These are phyloP conservation scores for Dendrocalamus sinicus DNA, from an alignment of 176 grass and related monocot species.

Conservation along the genomic window DNA sequence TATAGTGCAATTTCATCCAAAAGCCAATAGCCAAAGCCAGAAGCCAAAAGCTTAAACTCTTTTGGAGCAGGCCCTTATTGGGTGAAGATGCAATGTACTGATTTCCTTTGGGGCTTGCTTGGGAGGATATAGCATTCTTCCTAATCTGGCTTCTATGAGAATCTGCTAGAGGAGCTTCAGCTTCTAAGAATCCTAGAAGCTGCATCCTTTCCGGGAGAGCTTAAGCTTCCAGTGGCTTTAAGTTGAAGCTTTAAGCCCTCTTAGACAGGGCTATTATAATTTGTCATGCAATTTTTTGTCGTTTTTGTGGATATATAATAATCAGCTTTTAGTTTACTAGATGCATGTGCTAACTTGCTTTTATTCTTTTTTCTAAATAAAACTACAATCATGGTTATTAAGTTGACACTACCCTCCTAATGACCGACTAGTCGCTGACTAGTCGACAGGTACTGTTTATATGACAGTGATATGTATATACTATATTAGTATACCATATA, in stretches of 20 bases:
- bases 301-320: constrained; percentile 16
- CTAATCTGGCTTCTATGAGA: constrained; percentile 3
- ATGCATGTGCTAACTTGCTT: background rate
- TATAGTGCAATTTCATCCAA: too few species aligned
- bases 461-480: too few species aligned
- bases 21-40: too few species aligned
- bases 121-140: background rate
- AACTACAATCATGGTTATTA: background rate
- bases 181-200: background rate
- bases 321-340: background rate
- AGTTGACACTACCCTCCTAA: too few species aligned
- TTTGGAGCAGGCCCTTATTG: background rate
- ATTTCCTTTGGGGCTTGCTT: background rate
- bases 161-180: background rate
- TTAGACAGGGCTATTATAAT: background rate
- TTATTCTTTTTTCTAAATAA: background rate
- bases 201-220: background rate
- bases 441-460: too few species aligned
- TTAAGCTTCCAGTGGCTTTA: background rate
- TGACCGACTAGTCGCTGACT: too few species aligned
- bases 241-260: constrained; percentile 1
- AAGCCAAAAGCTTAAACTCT: too few species aligned
- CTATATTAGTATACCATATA: too few species aligned
- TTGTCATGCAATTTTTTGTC: background rate
- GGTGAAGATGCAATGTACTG: background rate